phyloP scores from a whole-genome alignment of 192 early-diverging fungal species.

The Linnemannia schmuckeri region DNA sequence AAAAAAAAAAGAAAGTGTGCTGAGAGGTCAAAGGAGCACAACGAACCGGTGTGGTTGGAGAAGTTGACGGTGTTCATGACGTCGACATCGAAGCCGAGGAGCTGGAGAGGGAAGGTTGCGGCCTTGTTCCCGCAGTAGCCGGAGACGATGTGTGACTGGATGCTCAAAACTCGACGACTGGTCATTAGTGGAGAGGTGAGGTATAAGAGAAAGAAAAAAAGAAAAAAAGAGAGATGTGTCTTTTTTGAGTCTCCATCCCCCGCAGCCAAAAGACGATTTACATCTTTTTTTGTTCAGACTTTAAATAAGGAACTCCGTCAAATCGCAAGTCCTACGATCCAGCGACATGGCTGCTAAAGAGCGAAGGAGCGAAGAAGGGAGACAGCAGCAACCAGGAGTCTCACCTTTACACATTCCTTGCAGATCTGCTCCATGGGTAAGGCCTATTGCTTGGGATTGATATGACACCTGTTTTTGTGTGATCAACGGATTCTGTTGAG shows the following conservation, averaged over 20 bases:
- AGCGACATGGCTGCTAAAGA: no score
- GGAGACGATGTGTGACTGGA: constrained; percentile 67
- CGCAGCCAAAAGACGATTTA: not conserved
- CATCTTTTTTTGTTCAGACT: not conserved
- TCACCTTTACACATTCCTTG: not conserved
- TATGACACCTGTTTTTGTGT: not conserved
- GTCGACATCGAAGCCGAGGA: constrained; percentile 92
- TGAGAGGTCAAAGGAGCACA: not conserved
- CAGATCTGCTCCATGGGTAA: not conserved
- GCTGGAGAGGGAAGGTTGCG: constrained; percentile 92
- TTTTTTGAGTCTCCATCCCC: not conserved
- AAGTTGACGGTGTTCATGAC: constrained; percentile 94
- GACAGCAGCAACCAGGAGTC: not conserved
- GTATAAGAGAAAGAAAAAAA: not conserved
- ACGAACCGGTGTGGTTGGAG: constrained; percentile 90
- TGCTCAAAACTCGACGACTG: constrained; percentile 59
- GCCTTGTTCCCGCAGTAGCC: constrained; percentile 84
- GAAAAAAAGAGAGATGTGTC: not conserved
- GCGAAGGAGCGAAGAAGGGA: not conserved
- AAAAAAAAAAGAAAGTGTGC: not conserved
- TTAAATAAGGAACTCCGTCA: not conserved
- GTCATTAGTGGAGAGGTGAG: constrained; percentile 8
- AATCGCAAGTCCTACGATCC: not conserved
- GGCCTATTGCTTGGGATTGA: not conserved
- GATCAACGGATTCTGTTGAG: not conserved